Evolutionary conservation across 805 yeast genomes (phyloP).

Genomic region (Metschnikowia rubicola): DNA sequence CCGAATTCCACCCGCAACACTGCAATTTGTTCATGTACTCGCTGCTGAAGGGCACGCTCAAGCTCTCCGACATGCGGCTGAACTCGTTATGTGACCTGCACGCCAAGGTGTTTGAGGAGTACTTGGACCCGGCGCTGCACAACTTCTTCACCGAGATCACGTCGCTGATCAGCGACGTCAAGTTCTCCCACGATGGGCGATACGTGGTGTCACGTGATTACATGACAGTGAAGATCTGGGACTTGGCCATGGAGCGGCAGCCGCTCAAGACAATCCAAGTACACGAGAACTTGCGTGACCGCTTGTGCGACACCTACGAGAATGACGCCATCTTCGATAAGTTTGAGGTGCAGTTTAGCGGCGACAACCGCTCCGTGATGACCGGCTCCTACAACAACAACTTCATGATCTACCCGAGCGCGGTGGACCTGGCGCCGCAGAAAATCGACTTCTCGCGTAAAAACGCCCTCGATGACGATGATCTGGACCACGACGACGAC

Average conservation of each 20-base stretch:
- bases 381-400: conserved; percentile 97
- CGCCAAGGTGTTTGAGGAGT: conserved; percentile 85
- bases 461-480: conserved; percentile 31
- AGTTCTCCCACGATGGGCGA: conserved; percentile 87
- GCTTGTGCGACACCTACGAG: conserved; percentile 95
- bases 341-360: conserved; percentile 93
- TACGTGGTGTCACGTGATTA: conserved; percentile 97
- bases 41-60: conserved; percentile 91
- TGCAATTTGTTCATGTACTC: conserved; percentile 96
- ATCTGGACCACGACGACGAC: conserved; percentile 24
- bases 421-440: conserved; percentile 29
- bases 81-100: conserved; percentile 91
- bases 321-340: conserved; percentile 98
- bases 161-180: conserved; percentile 87
- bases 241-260: conserved; percentile 91
- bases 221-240: conserved; percentile 98
- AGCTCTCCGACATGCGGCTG: conserved; percentile 93
- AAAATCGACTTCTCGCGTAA: conserved; percentile 8
- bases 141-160: conserved; percentile 97
- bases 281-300: conserved; percentile 90
- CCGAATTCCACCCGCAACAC: conserved; percentile 90
- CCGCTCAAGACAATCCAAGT: conserved; percentile 93
- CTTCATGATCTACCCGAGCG: conserved; percentile 94
- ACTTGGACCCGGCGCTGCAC: conserved; percentile 86
- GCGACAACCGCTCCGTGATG: conserved; percentile 88